Evolutionary conservation across 2,329 filamentous ascomycete species (phyloP).

Genomic region (Hypoxylon sp.): DNA sequence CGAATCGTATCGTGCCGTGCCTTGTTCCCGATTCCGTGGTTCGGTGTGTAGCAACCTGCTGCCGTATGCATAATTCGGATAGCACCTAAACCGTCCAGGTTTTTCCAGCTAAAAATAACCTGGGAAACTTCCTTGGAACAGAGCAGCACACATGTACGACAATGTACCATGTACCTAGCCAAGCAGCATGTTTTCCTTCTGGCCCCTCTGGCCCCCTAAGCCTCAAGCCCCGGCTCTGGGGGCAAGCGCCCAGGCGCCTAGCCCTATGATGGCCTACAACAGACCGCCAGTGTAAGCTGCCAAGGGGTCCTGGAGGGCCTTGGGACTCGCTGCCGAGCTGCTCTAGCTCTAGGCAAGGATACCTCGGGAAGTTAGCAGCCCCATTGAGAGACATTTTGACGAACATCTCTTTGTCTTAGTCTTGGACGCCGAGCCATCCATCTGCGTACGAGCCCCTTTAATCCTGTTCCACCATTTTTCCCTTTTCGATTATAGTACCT

Average conservation of each 20-base stretch:
- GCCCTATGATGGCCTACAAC: too few species aligned
- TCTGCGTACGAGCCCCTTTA: conserved; percentile 7
- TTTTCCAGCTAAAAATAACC: not conserved
- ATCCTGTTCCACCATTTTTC: not conserved
- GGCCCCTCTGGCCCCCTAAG: too few species aligned
- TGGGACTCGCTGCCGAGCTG: too few species aligned
- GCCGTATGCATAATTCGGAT: conserved; percentile 2
- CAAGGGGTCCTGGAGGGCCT: too few species aligned
- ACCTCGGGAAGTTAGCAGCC: too few species aligned
- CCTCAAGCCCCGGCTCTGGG: conserved; percentile 7
- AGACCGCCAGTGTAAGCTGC: not conserved
- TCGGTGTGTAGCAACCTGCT: conserved; percentile 1
- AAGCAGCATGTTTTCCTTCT: not conserved
- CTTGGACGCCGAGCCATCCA: conserved; percentile 16
- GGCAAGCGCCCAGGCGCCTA: not conserved
- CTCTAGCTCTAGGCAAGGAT: too few species aligned
- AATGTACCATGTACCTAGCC: too few species aligned
- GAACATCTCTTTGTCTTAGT: conserved; percentile 17
- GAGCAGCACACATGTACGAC: too few species aligned
- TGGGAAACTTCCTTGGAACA: too few species aligned
- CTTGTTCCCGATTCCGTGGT: conserved; percentile 10
- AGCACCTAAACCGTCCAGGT: too few species aligned
- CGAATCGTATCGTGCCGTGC: not conserved
- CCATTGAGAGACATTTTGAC: conserved; percentile 8
- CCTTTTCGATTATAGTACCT: not conserved